Base-by-base conservation (phyloP, 345 rosid genomes). In the Carallia brachiata region DNA sequence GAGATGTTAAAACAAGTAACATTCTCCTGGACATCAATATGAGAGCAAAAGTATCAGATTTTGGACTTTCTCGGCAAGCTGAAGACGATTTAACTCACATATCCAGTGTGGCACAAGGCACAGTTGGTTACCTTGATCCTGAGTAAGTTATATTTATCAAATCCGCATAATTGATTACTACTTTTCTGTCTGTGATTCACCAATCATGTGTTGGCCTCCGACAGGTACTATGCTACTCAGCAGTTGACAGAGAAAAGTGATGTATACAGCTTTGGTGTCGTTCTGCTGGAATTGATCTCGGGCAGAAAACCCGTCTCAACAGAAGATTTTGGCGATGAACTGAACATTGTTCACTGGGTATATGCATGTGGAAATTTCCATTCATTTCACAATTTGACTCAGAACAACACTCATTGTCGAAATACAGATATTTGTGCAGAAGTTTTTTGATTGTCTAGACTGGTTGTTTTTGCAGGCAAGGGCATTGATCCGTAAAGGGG, bases 21-120 rank as follows among this genome's bases (percentile, higher is more conserved):
- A 96, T 92, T 70, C 96, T 96, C 58, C 75, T 96, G 18, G 98
- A 96, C 83, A 78, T 84, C 68, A 86, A 89, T 69, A 92, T 96
- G 99, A 90, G 95, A 75, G 98, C 97, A 15, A 92, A 96, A 83
- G 93, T 96, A 12, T 92, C 99, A 0, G 99, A 92, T 83, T 96
- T 96, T 61, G 99, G 98, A 63, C 99, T 96, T 73, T 96, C 99
- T 8, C 89, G 89, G 67, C 98, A 92, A 80, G 84, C 98, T 70
- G 98, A 90, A 19, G 98, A 92, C 58, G 99, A 92, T 75, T 76
- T 92, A 63, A 89, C 99, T 55, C 97, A 92, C 39, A 77, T 92
- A 55, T 92, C 99, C 19, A 96, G 99, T 52, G 90, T 84, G n/a
- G 98, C 96, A 2, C 82, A 91, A 74, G 99, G 98, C 52, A 90